Evolutionary conservation across 345 rosid species (phyloP), one percentile per base, ranked within the genome.

Genomic region (Corchorus olitorius): DNA sequence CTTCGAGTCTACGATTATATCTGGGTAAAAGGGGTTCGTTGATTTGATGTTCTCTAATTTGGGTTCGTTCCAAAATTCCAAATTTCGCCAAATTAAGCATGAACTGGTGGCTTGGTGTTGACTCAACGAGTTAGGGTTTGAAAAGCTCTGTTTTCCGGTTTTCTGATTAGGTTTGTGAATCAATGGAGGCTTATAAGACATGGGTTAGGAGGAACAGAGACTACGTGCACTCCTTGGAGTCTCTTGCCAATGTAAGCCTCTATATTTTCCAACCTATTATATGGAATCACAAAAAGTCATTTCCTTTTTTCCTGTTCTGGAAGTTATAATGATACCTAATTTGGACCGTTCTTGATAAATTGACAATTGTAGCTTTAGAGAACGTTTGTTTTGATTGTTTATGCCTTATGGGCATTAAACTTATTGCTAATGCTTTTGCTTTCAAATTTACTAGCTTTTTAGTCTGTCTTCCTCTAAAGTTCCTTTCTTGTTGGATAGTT

Each of bases 141-240:
- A n/a, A n/a, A 48, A 16, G 34, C 49, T 71, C 39, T 41, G 54
- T 53, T 72, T 68, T 35, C 6, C 46, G 11, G 41, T 55, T 72
- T 17, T 56, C 68, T 60, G 58, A 41, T 45, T 69, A 78, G 45
- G 46, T 53, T 77, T 77, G 77, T 73, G 83, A 75, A 73, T 75
- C 77, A 74, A 94, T 96, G 98, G 99, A 92, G 78, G 91, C 89
- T 73, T 96, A 96, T 79, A 93, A 88, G 91, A 81, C 81, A 72
- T 94, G 99, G 98, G 91, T 97, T 61, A 87, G 95, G 84, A 91
- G 83, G 75, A 97, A 94, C 74, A 89, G 80, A 84, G 99, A 90
- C 75, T 89, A 88, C 80, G 97, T 94, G 35, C 95, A 91, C 83
- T 91, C 98, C 43, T 76, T 97, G 72, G 94, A 95, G 80, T 94